Percentiles rank a stretch among this genome's conserved stretches.
These are phyloP conservation scores for Linanthus parryae DNA, from an alignment of 148 eudicot genomes.

Conservation along the genomic window DNA sequence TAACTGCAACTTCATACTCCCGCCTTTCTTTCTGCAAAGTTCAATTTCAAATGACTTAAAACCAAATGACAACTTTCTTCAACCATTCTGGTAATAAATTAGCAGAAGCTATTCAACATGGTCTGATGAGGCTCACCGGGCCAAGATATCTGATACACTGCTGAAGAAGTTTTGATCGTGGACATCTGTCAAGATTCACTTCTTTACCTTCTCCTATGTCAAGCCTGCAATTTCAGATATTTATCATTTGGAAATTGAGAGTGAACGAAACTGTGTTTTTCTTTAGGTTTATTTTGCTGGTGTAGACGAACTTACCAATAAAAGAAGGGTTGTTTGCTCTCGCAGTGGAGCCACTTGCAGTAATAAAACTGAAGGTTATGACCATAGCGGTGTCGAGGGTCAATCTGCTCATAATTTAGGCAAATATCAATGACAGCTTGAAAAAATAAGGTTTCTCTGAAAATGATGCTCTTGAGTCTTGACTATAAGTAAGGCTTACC, in stretches of 20 bases:
- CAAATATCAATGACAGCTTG: background rate
- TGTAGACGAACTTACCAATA: constrained; percentile 40
- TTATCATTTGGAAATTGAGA: background rate
- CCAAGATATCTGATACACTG: constrained; percentile 73
- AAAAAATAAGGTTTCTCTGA: background rate
- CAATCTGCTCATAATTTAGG: constrained; percentile 42
- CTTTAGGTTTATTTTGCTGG: background rate
- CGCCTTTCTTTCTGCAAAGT: constrained; percentile 25
- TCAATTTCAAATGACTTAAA: too few relatives aligned
- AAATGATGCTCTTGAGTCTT: background rate
- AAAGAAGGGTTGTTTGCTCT: constrained; percentile 79
- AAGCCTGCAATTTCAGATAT: constrained; percentile 34
- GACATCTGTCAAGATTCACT: constrained; percentile 45
- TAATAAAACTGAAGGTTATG: constrained; percentile 86
- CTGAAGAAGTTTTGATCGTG: constrained; percentile 51
- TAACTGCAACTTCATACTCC: constrained; percentile 27
- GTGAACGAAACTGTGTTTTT: background rate
- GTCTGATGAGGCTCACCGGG: constrained; percentile 34
- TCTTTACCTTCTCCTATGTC: constrained; percentile 68
- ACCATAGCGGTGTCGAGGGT: constrained; percentile 91
- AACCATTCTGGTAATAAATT: too few relatives aligned
- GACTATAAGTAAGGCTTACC: constrained; percentile 26
- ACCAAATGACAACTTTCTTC: too few relatives aligned
- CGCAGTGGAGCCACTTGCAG: constrained; percentile 66
- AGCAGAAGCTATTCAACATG: background rate